phyloP scores from a whole-genome alignment of 768 basidiomycete species.

The Sutorius australiensis region DNA sequence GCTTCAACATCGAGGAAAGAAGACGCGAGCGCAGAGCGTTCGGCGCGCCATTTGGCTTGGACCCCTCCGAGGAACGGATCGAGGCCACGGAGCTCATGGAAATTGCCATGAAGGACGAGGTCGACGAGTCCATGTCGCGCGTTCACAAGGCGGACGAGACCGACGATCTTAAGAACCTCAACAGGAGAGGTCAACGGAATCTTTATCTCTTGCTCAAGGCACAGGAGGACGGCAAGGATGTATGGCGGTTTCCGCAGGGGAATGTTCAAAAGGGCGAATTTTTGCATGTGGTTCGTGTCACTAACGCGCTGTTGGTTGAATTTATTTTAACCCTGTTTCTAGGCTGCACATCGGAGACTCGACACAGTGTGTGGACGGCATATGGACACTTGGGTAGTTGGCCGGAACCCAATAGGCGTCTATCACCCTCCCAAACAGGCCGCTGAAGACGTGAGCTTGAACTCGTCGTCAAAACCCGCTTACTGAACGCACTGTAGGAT shows the following conservation, averaged over 20 bases:
- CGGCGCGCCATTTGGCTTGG: slow-evolving; percentile 54
- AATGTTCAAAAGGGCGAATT: slow-evolving; percentile 58
- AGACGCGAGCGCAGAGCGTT: slow-evolving; percentile 71
- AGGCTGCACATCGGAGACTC: slow-evolving; percentile 77
- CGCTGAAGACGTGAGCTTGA: slow-evolving; percentile 35
- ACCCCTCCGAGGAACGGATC: slow-evolving; percentile 41
- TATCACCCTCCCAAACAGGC: slow-evolving; percentile 48
- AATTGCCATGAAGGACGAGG: slow-evolving; percentile 56
- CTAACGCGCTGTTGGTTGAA: not conserved
- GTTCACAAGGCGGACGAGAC: slow-evolving; percentile 55
- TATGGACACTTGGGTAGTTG: slow-evolving; percentile 96
- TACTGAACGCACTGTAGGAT: slow-evolving; percentile 42
- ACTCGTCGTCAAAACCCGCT: not conserved
- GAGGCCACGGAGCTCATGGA: slow-evolving; percentile 53
- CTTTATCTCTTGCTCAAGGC: slow-evolving; percentile 67
- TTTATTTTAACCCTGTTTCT: not conserved
- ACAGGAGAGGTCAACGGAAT: slow-evolving; percentile 81
- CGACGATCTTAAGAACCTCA: slow-evolving; percentile 67
- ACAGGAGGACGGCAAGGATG: slow-evolving; percentile 39
- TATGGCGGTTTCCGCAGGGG: slow-evolving; percentile 84
- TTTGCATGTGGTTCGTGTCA: slow-evolving; percentile 65
- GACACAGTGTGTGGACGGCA: slow-evolving; percentile 66
- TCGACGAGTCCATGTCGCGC: slow-evolving; percentile 60
- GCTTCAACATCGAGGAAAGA: slow-evolving; percentile 74
- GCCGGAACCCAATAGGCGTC: slow-evolving; percentile 82